Evolutionary conservation across 441 rosid genomes (phyloP).

Genomic region (Isatis lusitanica): DNA sequence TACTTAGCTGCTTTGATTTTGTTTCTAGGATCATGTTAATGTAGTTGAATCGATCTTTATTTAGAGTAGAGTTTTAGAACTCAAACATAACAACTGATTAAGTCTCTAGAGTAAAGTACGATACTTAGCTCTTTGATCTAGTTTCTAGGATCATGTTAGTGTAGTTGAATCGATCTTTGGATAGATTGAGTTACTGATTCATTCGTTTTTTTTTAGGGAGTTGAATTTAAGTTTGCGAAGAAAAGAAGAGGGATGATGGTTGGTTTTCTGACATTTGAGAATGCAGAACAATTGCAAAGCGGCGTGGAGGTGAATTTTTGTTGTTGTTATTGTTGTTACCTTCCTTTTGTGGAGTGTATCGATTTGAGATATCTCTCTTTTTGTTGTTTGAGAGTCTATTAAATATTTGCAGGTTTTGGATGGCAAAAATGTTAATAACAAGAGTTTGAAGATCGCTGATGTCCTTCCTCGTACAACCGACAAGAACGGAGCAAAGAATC

Average conservation of each 20-base stretch:
- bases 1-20: too few relatives aligned
- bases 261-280: constrained; percentile 80
- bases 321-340: background rate
- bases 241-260: constrained; percentile 82
- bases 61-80: background rate
- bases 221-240: constrained; percentile 65
- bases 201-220: constrained; percentile 43
- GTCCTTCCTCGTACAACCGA: constrained; percentile 68
- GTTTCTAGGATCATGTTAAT: too few relatives aligned
- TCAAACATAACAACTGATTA: background rate
- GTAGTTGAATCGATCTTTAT: too few relatives aligned
- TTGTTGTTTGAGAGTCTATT: constrained; percentile 1
- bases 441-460: constrained; percentile 70
- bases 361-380: background rate
- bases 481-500: constrained; percentile 41
- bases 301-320: constrained; percentile 52
- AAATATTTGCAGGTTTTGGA: constrained; percentile 57
- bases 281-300: constrained; percentile 52
- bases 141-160: background rate
- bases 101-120: background rate
- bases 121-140: background rate
- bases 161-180: background rate
- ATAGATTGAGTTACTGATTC: constrained; percentile 2
- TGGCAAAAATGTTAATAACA: constrained; percentile 63
- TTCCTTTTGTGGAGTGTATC: background rate